Evolutionary conservation across 2,329 filamentous ascomycete species (phyloP), one percentile per base, ranked within the genome.

Genomic region (Penicillium italicum): DNA sequence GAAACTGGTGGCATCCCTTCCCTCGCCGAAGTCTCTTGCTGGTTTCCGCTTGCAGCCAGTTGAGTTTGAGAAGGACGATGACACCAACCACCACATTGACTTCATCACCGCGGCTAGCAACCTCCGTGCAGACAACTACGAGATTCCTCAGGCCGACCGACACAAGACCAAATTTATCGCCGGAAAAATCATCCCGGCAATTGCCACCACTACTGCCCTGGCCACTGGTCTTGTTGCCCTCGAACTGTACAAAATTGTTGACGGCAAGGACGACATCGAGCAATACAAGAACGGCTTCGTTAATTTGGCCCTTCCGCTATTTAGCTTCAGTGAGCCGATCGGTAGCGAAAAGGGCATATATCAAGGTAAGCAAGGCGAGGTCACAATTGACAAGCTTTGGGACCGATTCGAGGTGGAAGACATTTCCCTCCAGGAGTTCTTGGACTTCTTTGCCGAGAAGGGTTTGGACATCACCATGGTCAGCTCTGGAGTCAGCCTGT

Each of bases 111-210:
- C 92, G 1, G 92, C 92, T 62, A 97, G 92, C 79, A 99, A 99
- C 73, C 80, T 99, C 57, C 90, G 95, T 57, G 94, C 94, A 0
- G 89, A 96, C 75, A 99, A 99, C 79, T 99, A 99, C 83, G 96
- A 94, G 75, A 99, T 99, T 64, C 85, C 90, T 69, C 83, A 86
- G 61, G 92, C 94, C 0, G 93, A 99, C 71, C 85, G 91, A 59
- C 94, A 97, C 82, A 96, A 94, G 86, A 99, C 93, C 59, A 99
- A 99, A 80, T 97, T 99, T 76, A 99, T 99, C 72, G 95, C 94
- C 31, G 94, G 94, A 73, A 99, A 99, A 84, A 99, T 99, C 66
- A 99, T 99, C 63, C 94, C 94, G 22, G 94, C 94, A 43, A 99
- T 99, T 74, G 94, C 94, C 42, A 99, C 94, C 3, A 97, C 94